Evolutionary conservation across 2,329 filamentous ascomycete genomes (phyloP).

Genomic region (Ampelomyces quisqualis): DNA sequence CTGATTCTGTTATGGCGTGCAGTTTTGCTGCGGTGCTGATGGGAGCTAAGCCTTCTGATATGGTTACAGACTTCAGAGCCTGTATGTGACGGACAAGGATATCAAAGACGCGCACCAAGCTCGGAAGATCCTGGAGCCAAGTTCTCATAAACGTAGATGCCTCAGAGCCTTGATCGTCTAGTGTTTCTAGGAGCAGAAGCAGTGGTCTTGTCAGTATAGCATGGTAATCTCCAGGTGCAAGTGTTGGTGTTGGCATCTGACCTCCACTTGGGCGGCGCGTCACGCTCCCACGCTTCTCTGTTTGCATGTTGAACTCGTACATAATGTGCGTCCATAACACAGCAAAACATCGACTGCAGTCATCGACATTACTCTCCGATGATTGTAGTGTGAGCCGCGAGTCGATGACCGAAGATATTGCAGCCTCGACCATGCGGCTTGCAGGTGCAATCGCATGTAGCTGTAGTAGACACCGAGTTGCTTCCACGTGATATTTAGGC

Average conservation of each 20-base stretch:
- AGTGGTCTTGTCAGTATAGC: slow-evolving; percentile 77
- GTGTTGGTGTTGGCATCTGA: slow-evolving; percentile 26
- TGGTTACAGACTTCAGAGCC: slow-evolving; percentile 30
- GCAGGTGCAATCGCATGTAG: slow-evolving; percentile 71
- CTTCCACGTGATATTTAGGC: slow-evolving; percentile 93
- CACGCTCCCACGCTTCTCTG: slow-evolving; percentile 36
- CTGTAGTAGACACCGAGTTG: slow-evolving; percentile 81
- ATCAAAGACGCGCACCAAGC: slow-evolving; percentile 52
- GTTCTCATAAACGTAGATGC: slow-evolving; percentile 73
- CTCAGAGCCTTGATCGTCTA: slow-evolving; percentile 71
- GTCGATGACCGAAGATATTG: slow-evolving; percentile 67
- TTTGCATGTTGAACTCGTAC: slow-evolving; percentile 40
- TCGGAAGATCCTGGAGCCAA: slow-evolving; percentile 70
- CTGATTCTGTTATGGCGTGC: slow-evolving; percentile 27
- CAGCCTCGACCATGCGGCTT: slow-evolving; percentile 76
- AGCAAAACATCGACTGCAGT: slow-evolving; percentile 68
- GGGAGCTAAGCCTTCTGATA: slow-evolving; percentile 20
- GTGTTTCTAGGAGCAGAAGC: slow-evolving; percentile 76
- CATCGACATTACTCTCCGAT: slow-evolving; percentile 29
- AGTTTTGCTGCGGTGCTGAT: slow-evolving; percentile 3
- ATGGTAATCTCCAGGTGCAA: slow-evolving; percentile 60
- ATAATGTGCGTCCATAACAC: slow-evolving; percentile 79
- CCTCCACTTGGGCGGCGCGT: slow-evolving; percentile 35
- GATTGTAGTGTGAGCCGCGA: slow-evolving; percentile 6
- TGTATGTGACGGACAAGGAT: slow-evolving; percentile 37